These are phyloP conservation scores for Acanthamoeba sp. DNA, from an alignment of 208 protist species.

Conservation along the genomic window DNA sequence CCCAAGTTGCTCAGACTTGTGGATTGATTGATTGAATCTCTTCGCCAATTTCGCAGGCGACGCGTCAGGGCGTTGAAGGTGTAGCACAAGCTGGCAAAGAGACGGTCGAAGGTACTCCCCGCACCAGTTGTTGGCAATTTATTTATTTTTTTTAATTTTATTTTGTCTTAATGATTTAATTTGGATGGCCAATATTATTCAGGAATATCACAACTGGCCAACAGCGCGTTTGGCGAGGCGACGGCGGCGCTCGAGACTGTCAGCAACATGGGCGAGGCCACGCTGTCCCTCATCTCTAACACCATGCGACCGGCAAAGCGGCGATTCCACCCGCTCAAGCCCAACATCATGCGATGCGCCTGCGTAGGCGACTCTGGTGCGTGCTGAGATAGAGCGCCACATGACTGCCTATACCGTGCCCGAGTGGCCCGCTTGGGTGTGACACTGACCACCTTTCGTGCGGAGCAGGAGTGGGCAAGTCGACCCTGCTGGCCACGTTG, in stretches of 20 bases:
- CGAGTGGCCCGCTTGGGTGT: neutral
- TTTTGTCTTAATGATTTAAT: too few species aligned
- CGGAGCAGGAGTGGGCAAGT: conserved; percentile 15
- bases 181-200: too few species aligned
- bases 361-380: conserved; percentile 5
- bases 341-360: conserved; percentile 47
- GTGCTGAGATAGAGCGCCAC: neutral
- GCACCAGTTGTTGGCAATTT: neutral
- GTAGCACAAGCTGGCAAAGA: neutral
- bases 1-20: neutral
- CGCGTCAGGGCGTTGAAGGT: neutral
- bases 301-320: neutral
- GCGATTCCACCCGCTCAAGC: conserved; percentile 6
- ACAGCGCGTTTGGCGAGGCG: neutral
- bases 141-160: neutral
- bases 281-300: neutral
- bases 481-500: neutral
- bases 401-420: too few species aligned
- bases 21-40: neutral
- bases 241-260: conserved; percentile 13
- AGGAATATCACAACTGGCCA: conserved; percentile 18
- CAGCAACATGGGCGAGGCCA: conserved; percentile 23
- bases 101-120: neutral
- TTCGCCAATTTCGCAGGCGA: neutral
- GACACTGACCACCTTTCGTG: neutral